Base-by-base conservation (phyloP, 2,329 filamentous ascomycete genomes). In the Thermothelomyces thermophilus region DNA sequence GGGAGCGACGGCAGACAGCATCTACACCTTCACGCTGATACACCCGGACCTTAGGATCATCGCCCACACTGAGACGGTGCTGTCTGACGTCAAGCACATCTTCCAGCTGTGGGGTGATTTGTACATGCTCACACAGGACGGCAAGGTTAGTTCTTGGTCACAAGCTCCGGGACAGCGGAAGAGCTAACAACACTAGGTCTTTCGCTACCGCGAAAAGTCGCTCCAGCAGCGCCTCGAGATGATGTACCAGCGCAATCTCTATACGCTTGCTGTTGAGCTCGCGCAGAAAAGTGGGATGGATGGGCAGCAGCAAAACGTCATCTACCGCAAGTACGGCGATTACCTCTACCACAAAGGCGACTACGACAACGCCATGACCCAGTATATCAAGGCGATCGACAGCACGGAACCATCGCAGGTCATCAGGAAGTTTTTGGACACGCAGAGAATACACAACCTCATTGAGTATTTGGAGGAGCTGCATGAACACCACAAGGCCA, bases 341-440 rank as follows among this genome's bases (percentile, higher is more conserved):
- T 87, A 91, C 62, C 70, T 97, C 3, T 97, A 98, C 62, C 88
- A 94, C 57, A 95, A 95, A 62, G 89, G 87, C 4, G 90, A 96
- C 63, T 98, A 91, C 63, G 93, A 98, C 63, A 93, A 87, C 6
- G 90, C 94, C n/a, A 98, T 98, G 94, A 86, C 94, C 61, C 93
- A 97, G 66, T 98, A 98, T 64, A 82, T 98, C 55, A 86, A 89
- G 59, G 91, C 94, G 0, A 96, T 98, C 52, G 90, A 96, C 63
- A 93, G 88, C 52, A 97, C 91, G 0, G 91, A 97, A 62, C 91
- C 91, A 6, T 96, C 91, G 1, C 91, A 96, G 63, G 89, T 97
- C 41, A 96, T 97, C 62, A 80, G 91, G 60, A 96, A 95, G 73
- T 98, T 95, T 62, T 76, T 98, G 33, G 93, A 98, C 63, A 97